phyloP scores from a whole-genome alignment of 805 yeast species.

The Wickerhamomyces chambardii region DNA sequence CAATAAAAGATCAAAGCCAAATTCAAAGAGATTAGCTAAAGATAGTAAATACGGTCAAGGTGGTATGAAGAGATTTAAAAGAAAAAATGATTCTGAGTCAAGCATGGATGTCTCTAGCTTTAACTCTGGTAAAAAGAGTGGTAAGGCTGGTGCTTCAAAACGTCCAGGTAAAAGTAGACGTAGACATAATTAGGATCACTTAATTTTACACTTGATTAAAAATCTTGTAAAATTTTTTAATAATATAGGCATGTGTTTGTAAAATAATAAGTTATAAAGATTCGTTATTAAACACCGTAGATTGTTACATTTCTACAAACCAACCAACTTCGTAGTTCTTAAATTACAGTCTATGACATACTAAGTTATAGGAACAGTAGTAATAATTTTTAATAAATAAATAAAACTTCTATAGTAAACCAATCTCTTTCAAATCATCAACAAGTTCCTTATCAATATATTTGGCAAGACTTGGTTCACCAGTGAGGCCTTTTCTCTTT shows the following conservation, averaged over 20 bases:
- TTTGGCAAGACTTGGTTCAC: slow-evolving; percentile 57
- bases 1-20: slow-evolving; percentile 47
- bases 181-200: slow-evolving; percentile 1
- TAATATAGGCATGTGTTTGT: no score
- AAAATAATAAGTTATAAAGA: no score
- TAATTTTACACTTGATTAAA: no score
- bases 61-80: slow-evolving; percentile 67
- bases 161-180: slow-evolving; percentile 55
- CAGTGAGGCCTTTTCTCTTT: slow-evolving; percentile 75
- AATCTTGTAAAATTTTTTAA: no score
- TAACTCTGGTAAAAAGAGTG: slow-evolving; percentile 43
- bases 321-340: no score
- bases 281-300: no score
- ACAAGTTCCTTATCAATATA: slow-evolving; percentile 59
- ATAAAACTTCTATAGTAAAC: slow-evolving; percentile 22
- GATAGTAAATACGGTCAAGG: slow-evolving; percentile 69
- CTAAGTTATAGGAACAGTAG: no score
- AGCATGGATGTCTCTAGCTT: slow-evolving; percentile 58
- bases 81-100: slow-evolving; percentile 66
- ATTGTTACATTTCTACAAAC: no score
- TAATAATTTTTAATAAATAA: no score
- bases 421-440: slow-evolving; percentile 41
- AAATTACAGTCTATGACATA: no score
- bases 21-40: slow-evolving; percentile 61
- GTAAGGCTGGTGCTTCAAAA: slow-evolving; percentile 21